These are phyloP conservation scores for Paraphoma chrysanthemicola DNA, from an alignment of 2,329 filamentous ascomycete species.

Conservation along the genomic window DNA sequence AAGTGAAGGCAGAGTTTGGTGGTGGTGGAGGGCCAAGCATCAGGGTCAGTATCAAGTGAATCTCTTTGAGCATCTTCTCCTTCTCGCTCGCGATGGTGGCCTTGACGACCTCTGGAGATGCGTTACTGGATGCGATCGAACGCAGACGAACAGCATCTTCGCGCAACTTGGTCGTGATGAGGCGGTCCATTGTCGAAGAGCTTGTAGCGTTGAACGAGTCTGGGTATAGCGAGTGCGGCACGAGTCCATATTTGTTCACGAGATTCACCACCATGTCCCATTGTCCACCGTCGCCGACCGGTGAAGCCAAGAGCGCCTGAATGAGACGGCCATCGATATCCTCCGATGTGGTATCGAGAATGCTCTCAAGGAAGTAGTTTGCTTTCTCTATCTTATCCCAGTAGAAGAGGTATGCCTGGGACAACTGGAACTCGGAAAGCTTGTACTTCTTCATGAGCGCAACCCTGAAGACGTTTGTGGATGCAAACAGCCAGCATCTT, in stretches of 20 bases:
- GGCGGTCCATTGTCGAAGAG: conserved; percentile 71
- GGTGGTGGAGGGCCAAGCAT: conserved; percentile 80
- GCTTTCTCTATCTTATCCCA: conserved; percentile 94
- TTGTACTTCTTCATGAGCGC: conserved; percentile 84
- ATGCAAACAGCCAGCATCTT: conserved; percentile 90
- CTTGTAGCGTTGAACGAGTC: conserved; percentile 81
- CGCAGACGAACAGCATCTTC: conserved; percentile 80
- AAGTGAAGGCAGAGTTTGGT: conserved; percentile 73
- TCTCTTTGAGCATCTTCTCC: conserved; percentile 77
- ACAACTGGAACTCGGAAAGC: conserved; percentile 81
- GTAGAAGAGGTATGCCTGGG: conserved; percentile 87
- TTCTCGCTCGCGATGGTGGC: conserved; percentile 62
- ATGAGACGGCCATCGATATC: conserved; percentile 76
- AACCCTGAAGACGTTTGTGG: conserved; percentile 91
- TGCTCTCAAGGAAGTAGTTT: conserved; percentile 87
- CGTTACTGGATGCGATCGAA: conserved; percentile 55
- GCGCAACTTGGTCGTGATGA: conserved; percentile 85
- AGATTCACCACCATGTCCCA: conserved; percentile 91
- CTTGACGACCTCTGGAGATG: conserved; percentile 44
- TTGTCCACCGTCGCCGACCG: conserved; percentile 83
- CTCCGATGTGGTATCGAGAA: conserved; percentile 75
- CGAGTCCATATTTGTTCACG: conserved; percentile 86
- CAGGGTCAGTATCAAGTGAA: conserved; percentile 81
- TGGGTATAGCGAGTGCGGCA: conserved; percentile 81
- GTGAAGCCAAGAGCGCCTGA: conserved; percentile 70